Evolutionary conservation across 129 eudicot species (phyloP).

Genomic region (Rutidosis leptorrhynchoides): DNA sequence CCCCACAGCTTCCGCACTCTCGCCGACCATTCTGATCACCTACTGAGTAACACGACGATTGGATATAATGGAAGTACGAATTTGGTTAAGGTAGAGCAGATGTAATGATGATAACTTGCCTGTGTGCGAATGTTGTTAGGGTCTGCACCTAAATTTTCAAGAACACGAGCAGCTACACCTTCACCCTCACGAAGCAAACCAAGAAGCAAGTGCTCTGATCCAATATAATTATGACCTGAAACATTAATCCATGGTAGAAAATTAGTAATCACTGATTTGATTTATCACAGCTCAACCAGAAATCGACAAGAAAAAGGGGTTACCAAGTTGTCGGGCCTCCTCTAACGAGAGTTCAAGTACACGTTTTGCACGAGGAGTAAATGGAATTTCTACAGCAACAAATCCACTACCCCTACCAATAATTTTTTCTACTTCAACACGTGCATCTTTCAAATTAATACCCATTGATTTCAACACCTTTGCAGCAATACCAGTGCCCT

Average conservation of each 20-base stretch:
- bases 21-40: slow-evolving; percentile 94
- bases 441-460: slow-evolving; percentile 88
- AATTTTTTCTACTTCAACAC: slow-evolving; percentile 85
- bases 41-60: slow-evolving; percentile 25
- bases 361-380: slow-evolving; percentile 97
- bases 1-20: slow-evolving; percentile 77
- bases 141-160: no score
- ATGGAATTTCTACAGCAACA: no score
- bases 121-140: slow-evolving; percentile 83
- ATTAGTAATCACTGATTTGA: neutral
- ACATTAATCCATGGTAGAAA: slow-evolving; percentile 9
- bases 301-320: neutral
- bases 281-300: slow-evolving; percentile 1
- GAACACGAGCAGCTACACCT: slow-evolving; percentile 96
- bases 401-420: slow-evolving; percentile 93
- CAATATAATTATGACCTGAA: slow-evolving; percentile 88
- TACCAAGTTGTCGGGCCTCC: slow-evolving; percentile 96
- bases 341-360: slow-evolving; percentile 86
- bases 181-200: slow-evolving; percentile 97
- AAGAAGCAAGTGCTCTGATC: slow-evolving; percentile 84
- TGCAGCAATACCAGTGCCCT: no score
- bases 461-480: slow-evolving; percentile 97
- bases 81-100: neutral
- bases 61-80: neutral
- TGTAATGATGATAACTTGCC: slow-evolving; percentile 36